phyloP scores from a whole-genome alignment of 2,329 filamentous ascomycete species.

The Xylaria sp. region DNA sequence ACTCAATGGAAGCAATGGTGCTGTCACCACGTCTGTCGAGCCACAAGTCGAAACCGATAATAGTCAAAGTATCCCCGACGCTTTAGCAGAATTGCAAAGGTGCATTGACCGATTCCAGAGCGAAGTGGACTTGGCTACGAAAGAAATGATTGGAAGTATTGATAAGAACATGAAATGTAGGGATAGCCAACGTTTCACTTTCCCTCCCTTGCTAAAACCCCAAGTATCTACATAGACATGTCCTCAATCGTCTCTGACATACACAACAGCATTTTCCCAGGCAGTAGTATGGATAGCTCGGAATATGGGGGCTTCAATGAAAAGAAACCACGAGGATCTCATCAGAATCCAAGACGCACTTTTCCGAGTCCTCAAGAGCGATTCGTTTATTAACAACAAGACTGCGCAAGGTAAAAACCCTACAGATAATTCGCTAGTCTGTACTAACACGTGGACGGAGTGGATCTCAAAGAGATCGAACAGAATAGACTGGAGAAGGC shows the following conservation, averaged over 20 bases:
- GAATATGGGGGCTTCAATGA: background rate
- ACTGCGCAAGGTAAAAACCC: background rate
- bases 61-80: background rate
- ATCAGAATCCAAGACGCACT: slow-evolving; percentile 1
- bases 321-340: background rate
- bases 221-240: background rate
- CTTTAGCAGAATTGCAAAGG: background rate
- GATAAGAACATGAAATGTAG: slow-evolving; percentile 1
- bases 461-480: slow-evolving; percentile 9
- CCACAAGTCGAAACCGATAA: background rate
- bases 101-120: slow-evolving; percentile 1
- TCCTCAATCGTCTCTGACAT: background rate
- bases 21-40: background rate
- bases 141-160: background rate
- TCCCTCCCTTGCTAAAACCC: background rate
- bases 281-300: background rate
- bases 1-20: background rate
- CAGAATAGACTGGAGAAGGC: background rate
- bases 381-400: background rate
- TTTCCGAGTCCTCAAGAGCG: background rate
- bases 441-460: no score
- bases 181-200: background rate
- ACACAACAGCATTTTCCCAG: background rate
- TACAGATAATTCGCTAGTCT: background rate
- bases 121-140: background rate